A percentile compares a stretch with the other conserved stretches of the same genome.
These are phyloP conservation scores for Pestalotiopsis sp. DNA, from an alignment of 2,329 filamentous ascomycete species.

Conservation along the genomic window DNA sequence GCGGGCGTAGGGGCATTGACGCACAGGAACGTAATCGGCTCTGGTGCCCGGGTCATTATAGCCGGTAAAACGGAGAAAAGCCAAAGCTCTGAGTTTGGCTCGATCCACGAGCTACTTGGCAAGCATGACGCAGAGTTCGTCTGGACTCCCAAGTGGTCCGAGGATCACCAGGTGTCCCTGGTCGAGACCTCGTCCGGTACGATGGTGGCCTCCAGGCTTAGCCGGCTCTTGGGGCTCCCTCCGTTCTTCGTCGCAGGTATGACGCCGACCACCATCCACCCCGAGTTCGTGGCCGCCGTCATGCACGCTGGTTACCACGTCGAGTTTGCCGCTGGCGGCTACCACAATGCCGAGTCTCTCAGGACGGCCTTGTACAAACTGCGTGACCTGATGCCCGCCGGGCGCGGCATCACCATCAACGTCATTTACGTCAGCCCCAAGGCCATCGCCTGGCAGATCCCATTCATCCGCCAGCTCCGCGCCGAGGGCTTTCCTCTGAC, in stretches of 20 bases:
- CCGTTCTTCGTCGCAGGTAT: slow-evolving; percentile 51
- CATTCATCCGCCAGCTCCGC: slow-evolving; percentile 48
- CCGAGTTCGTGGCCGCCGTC: slow-evolving; percentile 54
- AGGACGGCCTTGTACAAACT: slow-evolving; percentile 47
- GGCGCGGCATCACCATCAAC: slow-evolving; percentile 54
- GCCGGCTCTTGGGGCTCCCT: slow-evolving; percentile 45
- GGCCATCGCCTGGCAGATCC: slow-evolving; percentile 55
- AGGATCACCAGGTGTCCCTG: slow-evolving; percentile 22
- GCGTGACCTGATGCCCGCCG: slow-evolving; percentile 43
- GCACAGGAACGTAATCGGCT: slow-evolving; percentile 30
- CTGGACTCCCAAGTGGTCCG: slow-evolving; percentile 22
- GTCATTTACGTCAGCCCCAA: slow-evolving; percentile 56
- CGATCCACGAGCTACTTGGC: slow-evolving; percentile 45
- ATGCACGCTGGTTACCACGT: slow-evolving; percentile 50
- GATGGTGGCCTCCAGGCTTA: slow-evolving; percentile 36
- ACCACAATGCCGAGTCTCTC: slow-evolving; percentile 46
- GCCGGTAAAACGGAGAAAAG: slow-evolving; percentile 22
- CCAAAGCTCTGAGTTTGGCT: slow-evolving; percentile 23
- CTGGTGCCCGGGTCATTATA: slow-evolving; percentile 33
- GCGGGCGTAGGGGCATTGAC: slow-evolving; percentile 32
- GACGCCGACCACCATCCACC: slow-evolving; percentile 48
- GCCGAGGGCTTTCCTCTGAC: slow-evolving; percentile 48
- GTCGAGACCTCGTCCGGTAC: slow-evolving; percentile 21
- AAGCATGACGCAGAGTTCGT: slow-evolving; percentile 67
- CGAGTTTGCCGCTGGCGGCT: slow-evolving; percentile 46